Base-by-base conservation (phyloP, 2,329 filamentous ascomycete genomes). In the Chrysosphaeria jannelii region DNA sequence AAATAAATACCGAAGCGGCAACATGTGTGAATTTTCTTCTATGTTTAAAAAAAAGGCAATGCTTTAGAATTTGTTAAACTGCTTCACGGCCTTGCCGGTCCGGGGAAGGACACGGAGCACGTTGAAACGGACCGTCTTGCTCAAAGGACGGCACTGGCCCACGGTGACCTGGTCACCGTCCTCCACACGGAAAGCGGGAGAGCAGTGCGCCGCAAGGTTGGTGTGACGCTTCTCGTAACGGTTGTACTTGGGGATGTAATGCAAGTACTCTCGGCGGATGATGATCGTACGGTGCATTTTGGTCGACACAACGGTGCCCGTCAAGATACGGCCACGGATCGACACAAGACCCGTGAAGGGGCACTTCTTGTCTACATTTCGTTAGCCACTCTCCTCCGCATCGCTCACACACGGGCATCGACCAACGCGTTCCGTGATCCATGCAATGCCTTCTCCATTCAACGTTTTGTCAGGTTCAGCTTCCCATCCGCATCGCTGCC, bases 161-260 rank as follows among this genome's bases (percentile, higher is more conserved):
- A 97, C 81, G 42, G 81, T 90, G 44, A 97, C 88, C 59, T 81
- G 71, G 57, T 97, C 85, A 67, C 85, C 88, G 51, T 93, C 81
- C 62, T 89, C 74, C 43, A 93, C 79, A 90, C 85, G 85, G 78
- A 97, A 97, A 53, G 81, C 81, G 43, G 85, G 85, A 36, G 79
- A 91, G 45, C 93, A 81, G 67, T 97, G 85, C 39, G 81, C 85
- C 45, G 85, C 76, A 37, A 97, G 65, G 70, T 97, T 97, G 72
- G 91, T 91, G 75, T 97, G 85, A 53, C 85, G 68, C 71, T 91
- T 93, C 76, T 97, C 88, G 57, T 97, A 97, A 69, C 85, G 75
- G 50, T 74, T 64, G 69, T 97, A 97, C 65, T 97, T 97, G 54
- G 79, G 79, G 50, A 97, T 72, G 60, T 75, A 97, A 65, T 97